A percentile compares a stretch with the other conserved stretches of the same genome.
Evolutionary conservation across 2,329 filamentous ascomycete species (phyloP).

Genomic region (Colletotrichum higginsianum): DNA sequence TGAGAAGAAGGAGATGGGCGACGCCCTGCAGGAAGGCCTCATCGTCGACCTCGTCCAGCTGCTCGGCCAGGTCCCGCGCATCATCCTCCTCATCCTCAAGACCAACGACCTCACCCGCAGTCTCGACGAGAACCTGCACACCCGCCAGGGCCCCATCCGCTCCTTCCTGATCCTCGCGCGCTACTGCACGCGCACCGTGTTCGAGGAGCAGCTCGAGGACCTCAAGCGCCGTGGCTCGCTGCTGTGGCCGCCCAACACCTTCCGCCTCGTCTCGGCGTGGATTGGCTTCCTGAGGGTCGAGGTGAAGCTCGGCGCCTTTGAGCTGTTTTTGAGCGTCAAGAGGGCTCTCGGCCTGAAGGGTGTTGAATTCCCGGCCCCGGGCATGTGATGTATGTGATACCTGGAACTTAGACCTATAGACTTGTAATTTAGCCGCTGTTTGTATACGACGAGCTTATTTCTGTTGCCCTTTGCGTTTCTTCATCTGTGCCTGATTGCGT

Average conservation of each 20-base stretch:
- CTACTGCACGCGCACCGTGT: constrained; percentile 78
- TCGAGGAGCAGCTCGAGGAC: constrained; percentile 74
- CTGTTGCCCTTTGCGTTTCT: not conserved
- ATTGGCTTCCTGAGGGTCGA: constrained; percentile 72
- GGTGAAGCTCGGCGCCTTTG: constrained; percentile 74
- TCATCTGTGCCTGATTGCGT: no score
- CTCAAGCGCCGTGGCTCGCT: constrained; percentile 68
- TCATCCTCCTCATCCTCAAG: constrained; percentile 96
- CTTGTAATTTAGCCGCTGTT: constrained; percentile 17
- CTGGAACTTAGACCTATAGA: constrained; percentile 36
- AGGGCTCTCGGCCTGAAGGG: constrained; percentile 56
- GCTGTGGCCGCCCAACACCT: constrained; percentile 71
- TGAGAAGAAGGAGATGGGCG: constrained; percentile 90
- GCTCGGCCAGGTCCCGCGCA: constrained; percentile 88
- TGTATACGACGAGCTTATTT: not conserved
- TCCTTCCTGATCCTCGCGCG: constrained; percentile 78
- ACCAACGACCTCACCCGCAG: constrained; percentile 97
- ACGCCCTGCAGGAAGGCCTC: constrained; percentile 88
- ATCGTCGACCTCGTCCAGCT: constrained; percentile 90
- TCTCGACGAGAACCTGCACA: constrained; percentile 91
- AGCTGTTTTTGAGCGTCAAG: constrained; percentile 72
- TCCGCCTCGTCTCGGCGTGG: constrained; percentile 70
- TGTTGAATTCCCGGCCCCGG: constrained; percentile 37
- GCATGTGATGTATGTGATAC: constrained; percentile 34
- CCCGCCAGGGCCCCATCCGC: constrained; percentile 75